These are phyloP conservation scores for Diutina ranongensis DNA, from an alignment of 1,139 yeast species.

Conservation along the genomic window DNA sequence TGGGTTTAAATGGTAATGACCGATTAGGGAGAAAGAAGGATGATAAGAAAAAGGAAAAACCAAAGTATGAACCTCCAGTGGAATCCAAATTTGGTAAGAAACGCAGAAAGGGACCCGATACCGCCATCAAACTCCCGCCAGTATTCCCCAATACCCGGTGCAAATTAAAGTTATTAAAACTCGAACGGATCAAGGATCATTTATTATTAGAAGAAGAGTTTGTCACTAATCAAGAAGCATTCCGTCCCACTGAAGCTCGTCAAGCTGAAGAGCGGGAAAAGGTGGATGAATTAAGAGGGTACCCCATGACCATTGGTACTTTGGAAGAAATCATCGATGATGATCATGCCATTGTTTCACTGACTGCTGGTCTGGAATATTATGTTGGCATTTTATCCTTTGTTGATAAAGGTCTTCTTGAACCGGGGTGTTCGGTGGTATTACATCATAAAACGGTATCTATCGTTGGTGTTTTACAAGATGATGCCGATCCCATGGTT, in stretches of 20 bases:
- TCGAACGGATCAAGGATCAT: conserved; percentile 96
- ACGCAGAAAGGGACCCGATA: conserved; percentile 87
- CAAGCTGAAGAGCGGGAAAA: conserved; percentile 94
- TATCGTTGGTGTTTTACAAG: conserved; percentile 90
- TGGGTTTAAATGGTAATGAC: conserved; percentile 58
- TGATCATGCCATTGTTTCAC: conserved; percentile 96
- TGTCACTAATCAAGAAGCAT: conserved; percentile 86
- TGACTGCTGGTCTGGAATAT: conserved; percentile 94
- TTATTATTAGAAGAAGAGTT: conserved; percentile 90
- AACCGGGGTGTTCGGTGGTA: conserved; percentile 96
- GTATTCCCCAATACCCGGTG: conserved; percentile 93
- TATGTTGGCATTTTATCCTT: conserved; percentile 94
- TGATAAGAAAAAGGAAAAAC: conserved; percentile 73
- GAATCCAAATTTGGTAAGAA: conserved; percentile 87
- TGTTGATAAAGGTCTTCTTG: conserved; percentile 91
- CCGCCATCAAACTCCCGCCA: conserved; percentile 70
- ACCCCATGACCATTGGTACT: conserved; percentile 95
- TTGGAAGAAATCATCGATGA: conserved; percentile 95
- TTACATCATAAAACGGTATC: conserved; percentile 93
- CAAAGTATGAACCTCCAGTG: conserved; percentile 97
- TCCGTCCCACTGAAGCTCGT: conserved; percentile 94
- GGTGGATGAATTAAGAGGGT: conserved; percentile 90
- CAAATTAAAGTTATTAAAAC: conserved; percentile 75
- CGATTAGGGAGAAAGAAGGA: conserved; percentile 54
- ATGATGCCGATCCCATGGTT: conserved; percentile 97